A percentile compares a stretch with the other conserved stretches of the same genome.
Conservation (phyloP, 352 stramenopile species). For the Peronospora farinosa region DNA sequence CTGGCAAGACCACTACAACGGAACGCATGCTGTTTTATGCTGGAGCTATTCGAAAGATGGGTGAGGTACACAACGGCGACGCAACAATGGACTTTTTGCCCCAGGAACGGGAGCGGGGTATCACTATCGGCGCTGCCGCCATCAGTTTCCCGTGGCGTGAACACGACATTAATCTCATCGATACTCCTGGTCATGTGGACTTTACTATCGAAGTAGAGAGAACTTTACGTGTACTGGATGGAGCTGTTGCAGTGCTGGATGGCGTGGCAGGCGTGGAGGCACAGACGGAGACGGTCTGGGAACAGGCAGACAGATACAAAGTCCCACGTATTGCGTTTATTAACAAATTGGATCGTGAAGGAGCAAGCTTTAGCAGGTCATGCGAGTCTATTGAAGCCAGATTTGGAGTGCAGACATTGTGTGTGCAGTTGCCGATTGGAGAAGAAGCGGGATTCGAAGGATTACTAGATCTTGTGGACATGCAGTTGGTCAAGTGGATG, state of each 20-base stretch:
- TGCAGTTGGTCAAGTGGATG: slow-evolving; percentile 61
- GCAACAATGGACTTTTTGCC: slow-evolving; percentile 81
- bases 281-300: slow-evolving; percentile 83
- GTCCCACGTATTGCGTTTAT: slow-evolving; percentile 93
- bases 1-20: slow-evolving; percentile 98
- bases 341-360: slow-evolving; percentile 96
- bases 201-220: slow-evolving; percentile 98
- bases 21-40: slow-evolving; percentile 98
- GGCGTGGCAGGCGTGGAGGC: slow-evolving; percentile 94
- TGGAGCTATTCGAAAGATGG: slow-evolving; percentile 62
- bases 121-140: slow-evolving; percentile 96
- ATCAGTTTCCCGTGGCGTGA: slow-evolving; percentile 94
- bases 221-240: slow-evolving; percentile 94
- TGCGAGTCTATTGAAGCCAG: slow-evolving; percentile 66
- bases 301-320: slow-evolving; percentile 66
- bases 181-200: slow-evolving; percentile 96
- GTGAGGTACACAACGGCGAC: slow-evolving; percentile 72
- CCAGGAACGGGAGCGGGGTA: slow-evolving; percentile 95
- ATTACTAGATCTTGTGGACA: slow-evolving; percentile 58
- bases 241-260: slow-evolving; percentile 95
- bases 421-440: slow-evolving; percentile 58
- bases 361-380: slow-evolving; percentile 89
- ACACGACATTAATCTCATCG: slow-evolving; percentile 96
- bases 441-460: slow-evolving; percentile 60
- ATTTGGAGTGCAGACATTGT: slow-evolving; percentile 54